Percentiles rank a stretch among this genome's conserved stretches.
Conservation (phyloP, 805 yeast genomes). For the Sporopachydermia quercuum region DNA sequence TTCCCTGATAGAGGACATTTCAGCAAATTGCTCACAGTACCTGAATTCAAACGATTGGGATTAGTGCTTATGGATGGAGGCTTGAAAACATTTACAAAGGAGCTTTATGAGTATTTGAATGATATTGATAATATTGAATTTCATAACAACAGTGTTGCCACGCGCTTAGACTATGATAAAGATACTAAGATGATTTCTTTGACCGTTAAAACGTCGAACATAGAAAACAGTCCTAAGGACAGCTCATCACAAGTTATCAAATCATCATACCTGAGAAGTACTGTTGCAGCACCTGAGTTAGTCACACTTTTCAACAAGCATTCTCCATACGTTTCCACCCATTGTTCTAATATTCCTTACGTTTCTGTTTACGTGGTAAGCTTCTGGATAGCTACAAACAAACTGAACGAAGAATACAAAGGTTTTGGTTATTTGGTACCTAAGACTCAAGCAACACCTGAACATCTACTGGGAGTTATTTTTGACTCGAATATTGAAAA, state of each 20-base stretch:
- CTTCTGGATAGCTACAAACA: neutral
- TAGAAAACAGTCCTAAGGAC: neutral
- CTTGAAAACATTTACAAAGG: neutral
- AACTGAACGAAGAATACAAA: conserved; percentile 18
- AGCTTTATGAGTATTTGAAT: neutral
- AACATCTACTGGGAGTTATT: conserved; percentile 66
- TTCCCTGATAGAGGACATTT: neutral
- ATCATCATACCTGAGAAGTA: neutral
- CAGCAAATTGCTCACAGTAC: neutral
- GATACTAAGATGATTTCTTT: neutral
- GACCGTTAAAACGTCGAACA: neutral
- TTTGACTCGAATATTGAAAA: conserved; percentile 79
- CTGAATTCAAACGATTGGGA: neutral
- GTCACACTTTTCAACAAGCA: neutral
- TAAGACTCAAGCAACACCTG: conserved; percentile 29
- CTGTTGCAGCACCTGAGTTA: neutral
- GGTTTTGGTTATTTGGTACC: conserved; percentile 93
- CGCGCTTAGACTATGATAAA: neutral
- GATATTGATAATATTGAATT: neutral
- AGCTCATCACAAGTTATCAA: too few species aligned
- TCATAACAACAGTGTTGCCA: neutral
- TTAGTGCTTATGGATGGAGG: neutral
- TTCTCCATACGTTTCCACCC: neutral
- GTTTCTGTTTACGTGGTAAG: neutral
- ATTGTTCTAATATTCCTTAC: neutral